These are phyloP conservation scores for Lactarius deliciosus DNA, from an alignment of 768 basidiomycete genomes.

Conservation along the genomic window DNA sequence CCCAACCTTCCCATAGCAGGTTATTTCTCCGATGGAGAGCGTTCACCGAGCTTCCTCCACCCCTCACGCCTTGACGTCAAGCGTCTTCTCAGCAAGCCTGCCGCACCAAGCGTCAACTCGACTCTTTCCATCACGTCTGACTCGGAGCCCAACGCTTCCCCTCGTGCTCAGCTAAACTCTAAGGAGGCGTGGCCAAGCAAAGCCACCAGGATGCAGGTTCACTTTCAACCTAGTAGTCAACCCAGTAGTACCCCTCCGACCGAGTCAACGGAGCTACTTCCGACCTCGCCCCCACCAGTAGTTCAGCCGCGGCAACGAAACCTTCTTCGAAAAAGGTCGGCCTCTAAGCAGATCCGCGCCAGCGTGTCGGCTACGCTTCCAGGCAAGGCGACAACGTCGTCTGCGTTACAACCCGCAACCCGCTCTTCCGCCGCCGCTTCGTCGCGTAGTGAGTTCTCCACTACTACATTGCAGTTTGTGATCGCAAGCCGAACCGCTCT, in stretches of 20 bases:
- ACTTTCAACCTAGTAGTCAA: not conserved
- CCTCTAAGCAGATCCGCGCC: not conserved
- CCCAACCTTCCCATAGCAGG: conserved; percentile 16
- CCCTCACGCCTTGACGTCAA: conserved; percentile 28
- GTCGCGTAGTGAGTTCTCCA: conserved; percentile 10
- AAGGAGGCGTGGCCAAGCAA: conserved; percentile 21
- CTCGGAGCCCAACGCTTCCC: conserved; percentile 18
- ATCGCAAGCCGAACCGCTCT: conserved; percentile 10
- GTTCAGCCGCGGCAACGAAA: conserved; percentile 13
- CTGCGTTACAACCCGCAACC: conserved; percentile 6
- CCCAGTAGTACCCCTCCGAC: not conserved
- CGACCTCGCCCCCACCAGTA: not conserved
- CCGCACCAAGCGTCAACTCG: conserved; percentile 26
- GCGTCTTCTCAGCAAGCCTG: conserved; percentile 30
- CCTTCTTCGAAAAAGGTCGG: conserved; percentile 19
- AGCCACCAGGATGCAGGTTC: conserved; percentile 1
- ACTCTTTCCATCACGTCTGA: conserved; percentile 29
- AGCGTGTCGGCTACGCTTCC: not conserved
- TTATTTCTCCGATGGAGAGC: conserved; percentile 27
- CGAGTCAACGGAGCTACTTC: conserved; percentile 11
- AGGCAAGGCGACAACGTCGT: conserved; percentile 7
- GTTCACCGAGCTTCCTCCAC: conserved; percentile 22
- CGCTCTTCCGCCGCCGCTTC: conserved; percentile 6
- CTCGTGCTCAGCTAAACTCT: not conserved
- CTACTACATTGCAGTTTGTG: conserved; percentile 15